Percentiles rank a stretch among this genome's conserved stretches.
phyloP scores from a whole-genome alignment of 2,329 filamentous ascomycete genomes.

The Epichloe amarillans region DNA sequence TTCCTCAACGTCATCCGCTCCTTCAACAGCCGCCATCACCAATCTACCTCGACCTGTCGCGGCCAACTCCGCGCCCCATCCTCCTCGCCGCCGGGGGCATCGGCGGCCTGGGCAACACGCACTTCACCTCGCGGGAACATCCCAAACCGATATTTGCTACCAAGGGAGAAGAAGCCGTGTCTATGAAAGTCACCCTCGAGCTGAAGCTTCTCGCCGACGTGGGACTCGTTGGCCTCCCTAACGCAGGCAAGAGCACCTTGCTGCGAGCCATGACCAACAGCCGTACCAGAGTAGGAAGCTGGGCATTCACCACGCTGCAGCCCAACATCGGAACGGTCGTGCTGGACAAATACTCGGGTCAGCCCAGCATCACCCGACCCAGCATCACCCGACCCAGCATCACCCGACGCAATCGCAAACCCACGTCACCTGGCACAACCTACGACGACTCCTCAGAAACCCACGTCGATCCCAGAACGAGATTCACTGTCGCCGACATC shows the following conservation, averaged over 20 bases:
- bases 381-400: conserved; percentile 29
- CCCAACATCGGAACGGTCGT: conserved; percentile 95
- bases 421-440: conserved; percentile 38
- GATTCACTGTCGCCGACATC: conserved; percentile 91
- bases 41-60: conserved; percentile 58
- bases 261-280: conserved; percentile 79
- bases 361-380: conserved; percentile 40
- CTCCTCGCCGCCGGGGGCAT: conserved; percentile 77
- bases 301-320: conserved; percentile 92
- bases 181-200: conserved; percentile 72
- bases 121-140: conserved; percentile 69
- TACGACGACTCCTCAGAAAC: conserved; percentile 22
- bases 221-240: conserved; percentile 85
- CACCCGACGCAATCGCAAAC: background rate
- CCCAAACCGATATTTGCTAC: conserved; percentile 78
- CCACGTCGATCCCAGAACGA: conserved; percentile 47
- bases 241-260: conserved; percentile 90
- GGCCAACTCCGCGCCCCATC: conserved; percentile 70
- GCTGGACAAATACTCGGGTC: conserved; percentile 72
- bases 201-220: conserved; percentile 92
- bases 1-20: conserved; percentile 37
- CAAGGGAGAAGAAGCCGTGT: conserved; percentile 67
- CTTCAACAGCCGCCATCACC: conserved; percentile 60
- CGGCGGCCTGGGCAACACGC: conserved; percentile 84
- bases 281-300: conserved; percentile 77